These are phyloP conservation scores for Pisolithus orientalis DNA, from an alignment of 768 basidiomycete genomes.

Conservation along the genomic window DNA sequence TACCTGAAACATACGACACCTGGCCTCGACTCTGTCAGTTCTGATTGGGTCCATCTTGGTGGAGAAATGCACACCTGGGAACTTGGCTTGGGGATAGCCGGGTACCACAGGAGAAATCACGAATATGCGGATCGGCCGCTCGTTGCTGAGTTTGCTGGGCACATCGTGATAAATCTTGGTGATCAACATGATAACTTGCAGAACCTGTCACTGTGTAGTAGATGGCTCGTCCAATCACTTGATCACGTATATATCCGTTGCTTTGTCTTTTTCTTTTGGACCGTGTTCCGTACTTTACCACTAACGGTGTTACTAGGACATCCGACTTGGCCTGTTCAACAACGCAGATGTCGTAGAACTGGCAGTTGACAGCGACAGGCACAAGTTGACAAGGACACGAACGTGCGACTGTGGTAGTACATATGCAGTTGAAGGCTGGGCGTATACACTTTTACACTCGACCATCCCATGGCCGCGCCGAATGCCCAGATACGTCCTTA, in stretches of 20 bases:
- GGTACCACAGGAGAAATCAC: conserved; percentile 75
- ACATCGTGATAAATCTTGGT: conserved; percentile 74
- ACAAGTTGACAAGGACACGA: background rate
- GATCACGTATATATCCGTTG: conserved; percentile 55
- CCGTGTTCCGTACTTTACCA: conserved; percentile 1
- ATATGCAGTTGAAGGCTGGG: background rate
- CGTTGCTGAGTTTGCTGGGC: conserved; percentile 57
- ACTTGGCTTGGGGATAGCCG: conserved; percentile 84
- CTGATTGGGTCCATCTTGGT: background rate
- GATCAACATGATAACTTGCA: conserved; percentile 59
- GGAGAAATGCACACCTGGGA: conserved; percentile 53
- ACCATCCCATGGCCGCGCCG: conserved; percentile 32
- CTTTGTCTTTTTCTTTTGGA: conserved; percentile 32
- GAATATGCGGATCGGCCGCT: conserved; percentile 71
- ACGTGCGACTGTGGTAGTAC: conserved; percentile 2
- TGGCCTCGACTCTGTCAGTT: conserved; percentile 17
- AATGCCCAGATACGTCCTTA: conserved; percentile 51
- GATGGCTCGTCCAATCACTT: too few relatives aligned
- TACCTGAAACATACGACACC: conserved; percentile 83
- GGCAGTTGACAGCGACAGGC: background rate
- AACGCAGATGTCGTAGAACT: background rate
- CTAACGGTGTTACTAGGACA: too few relatives aligned
- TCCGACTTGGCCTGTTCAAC: too few relatives aligned
- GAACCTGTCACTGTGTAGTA: too few relatives aligned
- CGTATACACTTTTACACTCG: background rate